These are phyloP conservation scores for Stylonectria norvegica DNA, from an alignment of 2,329 filamentous ascomycete species.

Conservation along the genomic window DNA sequence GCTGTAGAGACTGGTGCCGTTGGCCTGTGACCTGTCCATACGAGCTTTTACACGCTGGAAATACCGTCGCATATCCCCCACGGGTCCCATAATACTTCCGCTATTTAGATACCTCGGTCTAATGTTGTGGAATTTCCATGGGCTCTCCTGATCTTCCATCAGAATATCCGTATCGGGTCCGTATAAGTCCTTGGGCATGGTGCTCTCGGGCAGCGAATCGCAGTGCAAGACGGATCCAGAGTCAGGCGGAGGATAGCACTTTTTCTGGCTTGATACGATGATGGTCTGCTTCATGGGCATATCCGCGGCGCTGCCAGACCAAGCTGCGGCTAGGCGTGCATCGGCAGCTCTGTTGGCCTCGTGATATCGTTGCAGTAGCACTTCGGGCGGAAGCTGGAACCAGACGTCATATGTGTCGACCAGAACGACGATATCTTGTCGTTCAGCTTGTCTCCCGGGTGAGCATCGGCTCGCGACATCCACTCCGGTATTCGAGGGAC, in stretches of 20 bases:
- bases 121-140: too few relatives aligned
- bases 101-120: neutral
- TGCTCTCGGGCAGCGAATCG: slow-evolving; percentile 15
- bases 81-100: neutral
- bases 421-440: slow-evolving; percentile 26
- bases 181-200: slow-evolving; percentile 15
- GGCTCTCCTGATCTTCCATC: neutral
- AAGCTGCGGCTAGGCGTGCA: slow-evolving; percentile 7
- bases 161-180: slow-evolving; percentile 15
- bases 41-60: neutral
- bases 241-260: slow-evolving; percentile 12
- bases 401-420: slow-evolving; percentile 28
- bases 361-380: slow-evolving; percentile 27
- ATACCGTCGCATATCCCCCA: neutral
- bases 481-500: slow-evolving; percentile 22
- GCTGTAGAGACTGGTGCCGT: neutral
- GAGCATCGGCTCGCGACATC: neutral
- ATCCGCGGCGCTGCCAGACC: neutral
- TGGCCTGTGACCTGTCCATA: neutral
- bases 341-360: slow-evolving; percentile 17
- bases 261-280: slow-evolving; percentile 19
- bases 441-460: slow-evolving; percentile 7
- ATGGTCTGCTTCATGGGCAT: slow-evolving; percentile 20
- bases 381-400: slow-evolving; percentile 28
- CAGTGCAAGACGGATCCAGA: slow-evolving; percentile 17